Evolutionary conservation across 1,139 yeast species (phyloP).

Genomic region (Yamadazyma aaseri): DNA sequence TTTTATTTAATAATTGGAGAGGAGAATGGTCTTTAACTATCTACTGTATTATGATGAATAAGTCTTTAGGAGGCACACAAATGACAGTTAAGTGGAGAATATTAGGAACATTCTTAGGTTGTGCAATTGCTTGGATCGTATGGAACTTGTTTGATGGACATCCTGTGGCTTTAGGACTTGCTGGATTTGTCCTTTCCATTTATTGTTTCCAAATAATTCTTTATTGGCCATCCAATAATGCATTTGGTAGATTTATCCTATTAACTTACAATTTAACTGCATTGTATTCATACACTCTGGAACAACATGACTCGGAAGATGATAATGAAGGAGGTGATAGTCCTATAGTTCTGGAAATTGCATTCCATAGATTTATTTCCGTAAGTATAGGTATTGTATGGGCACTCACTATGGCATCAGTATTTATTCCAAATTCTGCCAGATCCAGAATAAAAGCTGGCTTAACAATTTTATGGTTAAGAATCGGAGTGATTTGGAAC

Average conservation of each 20-base stretch:
- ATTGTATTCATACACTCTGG: conserved; percentile 69
- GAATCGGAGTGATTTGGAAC: conserved; percentile 83
- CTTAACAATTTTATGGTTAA: conserved; percentile 67
- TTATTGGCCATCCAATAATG: conserved; percentile 61
- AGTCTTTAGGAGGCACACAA: conserved; percentile 83
- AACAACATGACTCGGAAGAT: conserved; percentile 58
- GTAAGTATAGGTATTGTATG: conserved; percentile 74
- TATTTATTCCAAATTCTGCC: conserved; percentile 75
- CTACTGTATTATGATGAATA: conserved; percentile 81
- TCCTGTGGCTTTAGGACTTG: conserved; percentile 49
- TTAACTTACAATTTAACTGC: conserved; percentile 80
- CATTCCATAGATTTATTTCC: conserved; percentile 72
- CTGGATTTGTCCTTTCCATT: conserved; percentile 60
- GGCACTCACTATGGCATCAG: conserved; percentile 67
- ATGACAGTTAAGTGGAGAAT: conserved; percentile 77
- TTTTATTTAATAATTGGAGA: conserved; percentile 61
- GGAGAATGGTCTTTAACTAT: conserved; percentile 86
- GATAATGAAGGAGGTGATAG: conserved; percentile 70
- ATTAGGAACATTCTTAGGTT: conserved; percentile 74
- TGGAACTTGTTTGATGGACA: conserved; percentile 64
- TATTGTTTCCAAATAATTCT: conserved; percentile 70
- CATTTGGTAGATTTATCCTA: conserved; percentile 70
- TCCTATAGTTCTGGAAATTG: conserved; percentile 74
- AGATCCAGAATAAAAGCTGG: conserved; percentile 65
- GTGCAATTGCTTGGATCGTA: conserved; percentile 53